Base-by-base conservation (phyloP, 441 rosid genomes). In the Hypseocharis bilobata region DNA sequence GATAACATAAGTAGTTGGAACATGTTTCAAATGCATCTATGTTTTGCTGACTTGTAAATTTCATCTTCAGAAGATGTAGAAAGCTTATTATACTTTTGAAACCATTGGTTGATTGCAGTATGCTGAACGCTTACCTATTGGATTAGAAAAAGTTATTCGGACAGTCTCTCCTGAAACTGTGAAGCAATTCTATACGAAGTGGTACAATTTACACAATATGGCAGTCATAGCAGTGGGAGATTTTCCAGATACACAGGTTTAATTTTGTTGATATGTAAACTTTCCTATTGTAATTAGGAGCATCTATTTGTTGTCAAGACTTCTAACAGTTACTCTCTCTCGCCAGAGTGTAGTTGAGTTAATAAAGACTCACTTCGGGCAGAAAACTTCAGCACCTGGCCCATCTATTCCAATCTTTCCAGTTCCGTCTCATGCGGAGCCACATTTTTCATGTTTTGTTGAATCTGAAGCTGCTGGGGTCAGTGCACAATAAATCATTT, bases 391-490 rank as follows among this genome's bases (percentile, higher is more conserved):
- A 25, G 83, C 66, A 64, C 64, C 74, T 59, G 79, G 73, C 44
- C 86, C 80, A 34, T n/a, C 38, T 28, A 70, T 86, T 70, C 95
- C 95, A 66, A 29, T 80, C 22, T 84, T 82, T 79, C 77, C 77
- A 45, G 90, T 92, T 80, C 93, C 96, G 70, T 78, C 89, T 63
- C 98, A 92, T 44, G 77, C 80, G 76, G 86, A 84, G 72, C 86
- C 98, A 57, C 86, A 84, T 6, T 81, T 83, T 76, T 92, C 92
- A 58, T 86, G 89, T 80, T 86, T 85, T 73, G 88, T 84, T 66
- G 98, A 92, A 81, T 78, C 92, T 57, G 98, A 89, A 80, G 93
- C 96, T 78, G 85, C 87, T 63, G 96, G 93, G 89, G 98, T 92
- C 62, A 78, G 96, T 81, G 26, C 14, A 17, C 28, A 29, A 29